These are phyloP conservation scores for Pyrrhoderma noxium DNA, from an alignment of 1,284 basidiomycete species.

Conservation along the genomic window DNA sequence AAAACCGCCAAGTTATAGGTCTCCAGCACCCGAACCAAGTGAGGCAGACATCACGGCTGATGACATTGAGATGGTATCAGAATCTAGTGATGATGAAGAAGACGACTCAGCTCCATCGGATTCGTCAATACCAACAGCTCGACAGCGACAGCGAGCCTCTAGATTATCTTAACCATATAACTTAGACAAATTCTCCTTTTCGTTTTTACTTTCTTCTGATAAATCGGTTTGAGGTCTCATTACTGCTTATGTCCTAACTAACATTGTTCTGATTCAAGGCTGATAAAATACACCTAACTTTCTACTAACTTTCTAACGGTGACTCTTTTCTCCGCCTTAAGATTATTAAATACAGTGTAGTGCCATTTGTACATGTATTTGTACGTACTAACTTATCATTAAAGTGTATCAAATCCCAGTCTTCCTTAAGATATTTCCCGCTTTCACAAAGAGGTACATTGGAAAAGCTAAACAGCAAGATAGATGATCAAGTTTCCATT, in stretches of 20 bases:
- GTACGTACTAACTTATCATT: not conserved
- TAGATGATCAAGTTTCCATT: not conserved
- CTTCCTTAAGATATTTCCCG: constrained; percentile 17
- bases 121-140: constrained; percentile 2
- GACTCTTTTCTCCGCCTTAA: not conserved
- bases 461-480: constrained; percentile 15
- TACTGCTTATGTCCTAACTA: too few relatives aligned
- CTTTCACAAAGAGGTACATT: constrained; percentile 19
- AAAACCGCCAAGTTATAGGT: constrained; percentile 3
- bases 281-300: not conserved
- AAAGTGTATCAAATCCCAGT: not conserved
- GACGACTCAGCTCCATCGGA: constrained; percentile 5
- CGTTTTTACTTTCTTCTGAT: too few relatives aligned
- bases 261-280: too few relatives aligned
- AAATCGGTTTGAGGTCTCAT: too few relatives aligned
- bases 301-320: not conserved
- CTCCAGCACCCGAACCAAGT: not conserved
- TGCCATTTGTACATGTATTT: not conserved
- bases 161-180: not conserved
- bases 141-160: not conserved
- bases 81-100: constrained; percentile 3
- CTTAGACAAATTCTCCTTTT: too few relatives aligned
- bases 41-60: not conserved
- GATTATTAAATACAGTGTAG: not conserved
- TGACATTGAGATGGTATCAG: not conserved